A percentile compares a stretch with the other conserved stretches of the same genome.
Evolutionary conservation across 1,139 yeast species (phyloP).

Genomic region (Wickerhamomyces sp.): DNA sequence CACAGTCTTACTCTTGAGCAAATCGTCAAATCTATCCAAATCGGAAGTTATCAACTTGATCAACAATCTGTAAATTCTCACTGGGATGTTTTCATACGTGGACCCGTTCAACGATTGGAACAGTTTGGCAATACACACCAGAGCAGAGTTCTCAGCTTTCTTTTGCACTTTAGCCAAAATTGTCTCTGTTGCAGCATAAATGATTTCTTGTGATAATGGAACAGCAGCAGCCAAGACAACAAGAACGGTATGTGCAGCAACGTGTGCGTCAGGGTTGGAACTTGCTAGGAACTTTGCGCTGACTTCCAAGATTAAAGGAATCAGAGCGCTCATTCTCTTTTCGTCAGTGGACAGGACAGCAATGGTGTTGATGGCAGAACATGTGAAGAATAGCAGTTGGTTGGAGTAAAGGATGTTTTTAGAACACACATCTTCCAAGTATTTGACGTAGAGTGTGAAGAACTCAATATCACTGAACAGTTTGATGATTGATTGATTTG

Average conservation of each 20-base stretch:
- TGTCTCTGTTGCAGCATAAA: slow-evolving; percentile 66
- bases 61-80: slow-evolving; percentile 29
- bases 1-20: slow-evolving; percentile 18
- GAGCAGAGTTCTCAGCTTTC: slow-evolving; percentile 33
- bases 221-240: slow-evolving; percentile 74
- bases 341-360: slow-evolving; percentile 41
- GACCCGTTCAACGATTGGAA: slow-evolving; percentile 35
- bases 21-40: slow-evolving; percentile 20
- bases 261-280: slow-evolving; percentile 58
- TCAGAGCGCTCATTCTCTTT: slow-evolving; percentile 32
- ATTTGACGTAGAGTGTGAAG: slow-evolving; percentile 58
- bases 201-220: slow-evolving; percentile 58
- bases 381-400: slow-evolving; percentile 74
- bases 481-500: slow-evolving; percentile 65
- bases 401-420: slow-evolving; percentile 59
- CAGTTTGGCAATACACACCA: slow-evolving; percentile 32
- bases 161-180: slow-evolving; percentile 45
- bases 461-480: slow-evolving; percentile 69
- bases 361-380: slow-evolving; percentile 62
- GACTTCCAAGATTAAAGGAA: slow-evolving; percentile 54
- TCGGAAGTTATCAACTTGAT: slow-evolving; percentile 23
- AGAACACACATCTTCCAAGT: slow-evolving; percentile 48
- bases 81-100: slow-evolving; percentile 33
- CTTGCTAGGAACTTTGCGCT: slow-evolving; percentile 50
- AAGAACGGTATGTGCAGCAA: slow-evolving; percentile 77